Conservation (phyloP, 352 stramenopile species). For the Plasmopara muralis region DNA sequence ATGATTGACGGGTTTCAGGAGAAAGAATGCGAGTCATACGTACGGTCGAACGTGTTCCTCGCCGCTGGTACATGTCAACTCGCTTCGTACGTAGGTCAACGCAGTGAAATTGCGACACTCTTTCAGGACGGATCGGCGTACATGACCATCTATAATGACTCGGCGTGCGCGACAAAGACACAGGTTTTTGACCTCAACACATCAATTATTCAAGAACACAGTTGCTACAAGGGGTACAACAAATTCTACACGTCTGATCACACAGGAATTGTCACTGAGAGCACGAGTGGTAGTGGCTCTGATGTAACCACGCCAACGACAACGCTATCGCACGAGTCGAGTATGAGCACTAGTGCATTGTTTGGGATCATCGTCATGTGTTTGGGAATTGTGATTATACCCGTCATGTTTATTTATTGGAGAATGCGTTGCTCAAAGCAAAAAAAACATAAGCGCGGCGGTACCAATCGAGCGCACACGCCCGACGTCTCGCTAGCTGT, state of each 20-base stretch:
- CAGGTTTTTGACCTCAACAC: constrained; percentile 25
- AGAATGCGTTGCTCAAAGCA: constrained; percentile 16
- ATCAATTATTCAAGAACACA: constrained; percentile 17
- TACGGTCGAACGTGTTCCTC: constrained; percentile 26
- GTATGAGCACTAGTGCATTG: constrained; percentile 16
- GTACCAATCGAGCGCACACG: not conserved
- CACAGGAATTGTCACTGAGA: constrained; percentile 6
- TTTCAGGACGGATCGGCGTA: constrained; percentile 32
- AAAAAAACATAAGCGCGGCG: constrained; percentile 5
- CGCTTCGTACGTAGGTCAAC: constrained; percentile 25
- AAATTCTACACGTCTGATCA: constrained; percentile 33
- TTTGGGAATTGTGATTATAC: constrained; percentile 22
- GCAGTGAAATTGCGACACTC: constrained; percentile 28
- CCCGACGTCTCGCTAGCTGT: constrained; percentile 22
- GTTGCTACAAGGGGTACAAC: constrained; percentile 26
- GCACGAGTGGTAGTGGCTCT: constrained; percentile 8
- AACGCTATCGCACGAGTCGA: constrained; percentile 10
- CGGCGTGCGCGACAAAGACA: constrained; percentile 22
- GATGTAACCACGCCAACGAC: constrained; percentile 3
- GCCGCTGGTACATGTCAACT: constrained; percentile 31
- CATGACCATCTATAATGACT: constrained; percentile 39
- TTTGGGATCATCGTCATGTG: constrained; percentile 28
- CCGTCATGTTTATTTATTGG: constrained; percentile 24
- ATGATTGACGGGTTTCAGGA: constrained; percentile 32
- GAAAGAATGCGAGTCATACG: constrained; percentile 19